A percentile compares a stretch with the other conserved stretches of the same genome.
Conservation (phyloP, 2,329 filamentous ascomycete species). For the Colletotrichum godetiae region DNA sequence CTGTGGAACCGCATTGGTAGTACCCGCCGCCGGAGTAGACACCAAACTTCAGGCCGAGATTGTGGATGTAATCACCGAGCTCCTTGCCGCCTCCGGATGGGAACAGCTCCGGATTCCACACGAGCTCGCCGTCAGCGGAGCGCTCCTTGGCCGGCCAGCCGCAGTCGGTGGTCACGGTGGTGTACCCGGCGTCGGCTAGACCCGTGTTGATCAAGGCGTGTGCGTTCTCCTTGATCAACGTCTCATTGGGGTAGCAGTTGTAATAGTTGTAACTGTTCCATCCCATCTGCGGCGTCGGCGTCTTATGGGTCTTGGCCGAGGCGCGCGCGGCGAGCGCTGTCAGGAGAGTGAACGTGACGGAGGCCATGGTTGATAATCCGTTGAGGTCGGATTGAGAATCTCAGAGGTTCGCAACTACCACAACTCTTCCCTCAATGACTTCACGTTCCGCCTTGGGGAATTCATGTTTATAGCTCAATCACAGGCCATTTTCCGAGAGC, state of each 20-base stretch:
- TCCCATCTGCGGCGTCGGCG: constrained; percentile 56
- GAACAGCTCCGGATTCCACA: constrained; percentile 62
- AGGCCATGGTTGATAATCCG: not conserved
- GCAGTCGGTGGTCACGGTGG: constrained; percentile 67
- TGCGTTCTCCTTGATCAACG: constrained; percentile 61
- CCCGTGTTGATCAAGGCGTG: constrained; percentile 64
- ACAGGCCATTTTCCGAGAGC: not conserved
- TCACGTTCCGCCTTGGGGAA: not conserved
- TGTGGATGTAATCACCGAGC: constrained; percentile 61
- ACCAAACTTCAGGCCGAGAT: constrained; percentile 61
- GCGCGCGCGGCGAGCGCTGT: constrained; percentile 12
- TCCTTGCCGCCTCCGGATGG: constrained; percentile 59
- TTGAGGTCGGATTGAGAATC: not conserved
- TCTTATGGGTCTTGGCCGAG: constrained; percentile 36
- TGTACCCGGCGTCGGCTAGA: constrained; percentile 64
- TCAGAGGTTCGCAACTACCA: not conserved
- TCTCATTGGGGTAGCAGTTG: constrained; percentile 59
- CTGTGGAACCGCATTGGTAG: constrained; percentile 54
- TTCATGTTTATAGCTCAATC: constrained; percentile 6
- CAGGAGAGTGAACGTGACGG: constrained; percentile 12
- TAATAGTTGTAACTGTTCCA: constrained; percentile 72
- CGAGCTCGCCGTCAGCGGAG: constrained; percentile 56
- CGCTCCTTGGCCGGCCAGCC: constrained; percentile 61
- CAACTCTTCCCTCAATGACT: not conserved
- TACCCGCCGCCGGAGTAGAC: constrained; percentile 64